phyloP scores from a whole-genome alignment of 345 rosid genomes.

The Cardamine chenopodiifolia region DNA sequence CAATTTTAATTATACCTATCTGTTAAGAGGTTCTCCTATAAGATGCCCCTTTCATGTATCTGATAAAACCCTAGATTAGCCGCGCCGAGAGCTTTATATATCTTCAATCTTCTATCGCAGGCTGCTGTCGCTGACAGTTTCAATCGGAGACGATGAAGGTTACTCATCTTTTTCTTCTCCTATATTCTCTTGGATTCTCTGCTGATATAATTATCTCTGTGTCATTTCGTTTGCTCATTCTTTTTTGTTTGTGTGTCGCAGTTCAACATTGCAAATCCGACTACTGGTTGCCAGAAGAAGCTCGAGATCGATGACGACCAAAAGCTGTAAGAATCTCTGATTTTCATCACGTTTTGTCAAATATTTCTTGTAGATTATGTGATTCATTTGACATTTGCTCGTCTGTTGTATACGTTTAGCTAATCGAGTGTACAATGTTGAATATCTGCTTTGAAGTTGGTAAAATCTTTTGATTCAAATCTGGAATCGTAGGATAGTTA shows the following conservation, averaged over 20 bases:
- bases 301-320: conserved; percentile 60
- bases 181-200: neutral
- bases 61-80: conserved; percentile 25
- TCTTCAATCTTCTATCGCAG: neutral
- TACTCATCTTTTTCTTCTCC: neutral
- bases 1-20: neutral
- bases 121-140: conserved; percentile 19
- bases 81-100: conserved; percentile 28
- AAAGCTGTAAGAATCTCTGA: conserved; percentile 46
- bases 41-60: neutral
- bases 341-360: neutral
- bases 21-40: conserved; percentile 6
- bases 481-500: neutral
- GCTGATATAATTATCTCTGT: neutral
- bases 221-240: conserved; percentile 1
- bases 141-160: conserved; percentile 40
- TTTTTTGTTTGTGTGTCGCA: conserved; percentile 19
- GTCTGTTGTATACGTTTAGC: neutral
- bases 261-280: conserved; percentile 59
- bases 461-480: neutral
- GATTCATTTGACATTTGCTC: neutral
- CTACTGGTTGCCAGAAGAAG: conserved; percentile 64
- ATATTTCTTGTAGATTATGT: neutral
- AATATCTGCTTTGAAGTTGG: neutral
- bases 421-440: neutral